Conservation (phyloP, 1,284 basidiomycete species). For the Kalmanozyma brasiliensis region DNA sequence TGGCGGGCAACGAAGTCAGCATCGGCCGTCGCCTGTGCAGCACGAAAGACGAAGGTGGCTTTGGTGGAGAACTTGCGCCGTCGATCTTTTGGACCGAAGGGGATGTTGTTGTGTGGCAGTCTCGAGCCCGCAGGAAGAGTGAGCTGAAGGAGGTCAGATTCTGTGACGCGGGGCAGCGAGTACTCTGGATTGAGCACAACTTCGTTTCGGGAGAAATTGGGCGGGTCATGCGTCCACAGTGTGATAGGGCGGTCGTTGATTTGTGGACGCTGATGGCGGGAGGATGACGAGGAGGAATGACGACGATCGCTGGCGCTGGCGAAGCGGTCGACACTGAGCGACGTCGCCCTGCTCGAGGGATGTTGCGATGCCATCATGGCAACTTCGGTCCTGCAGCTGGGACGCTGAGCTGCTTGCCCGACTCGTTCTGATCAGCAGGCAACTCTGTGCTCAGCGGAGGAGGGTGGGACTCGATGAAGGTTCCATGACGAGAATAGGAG, state of each 20-base stretch:
- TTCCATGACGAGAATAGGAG: not conserved
- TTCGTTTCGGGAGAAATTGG: conserved; percentile 62
- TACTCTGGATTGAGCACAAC: conserved; percentile 64
- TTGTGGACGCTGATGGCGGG: conserved; percentile 35
- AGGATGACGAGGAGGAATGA: conserved; percentile 41
- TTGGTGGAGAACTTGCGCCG: conserved; percentile 24
- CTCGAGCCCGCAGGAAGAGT: conserved; percentile 26
- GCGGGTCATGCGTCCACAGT: conserved; percentile 65
- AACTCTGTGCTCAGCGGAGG: conserved; percentile 1
- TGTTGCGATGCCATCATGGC: conserved; percentile 14
- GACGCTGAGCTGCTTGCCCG: too few species aligned
- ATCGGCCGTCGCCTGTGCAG: conserved; percentile 52
- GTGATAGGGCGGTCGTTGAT: conserved; percentile 49
- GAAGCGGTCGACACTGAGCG: conserved; percentile 50
- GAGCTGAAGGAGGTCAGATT: conserved; percentile 61
- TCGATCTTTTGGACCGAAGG: conserved; percentile 38
- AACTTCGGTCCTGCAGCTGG: not conserved
- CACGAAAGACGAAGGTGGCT: conserved; percentile 57
- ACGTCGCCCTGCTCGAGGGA: conserved; percentile 34
- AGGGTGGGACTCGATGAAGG: not conserved
- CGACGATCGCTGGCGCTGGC: conserved; percentile 38
- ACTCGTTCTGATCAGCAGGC: not conserved
- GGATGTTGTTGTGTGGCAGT: conserved; percentile 25
- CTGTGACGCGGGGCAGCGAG: conserved; percentile 52
- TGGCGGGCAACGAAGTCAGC: conserved; percentile 51